These are phyloP conservation scores for Chlamydomonas sphaeroides DNA, from an alignment of 139 green algal genomes.

Conservation along the genomic window DNA sequence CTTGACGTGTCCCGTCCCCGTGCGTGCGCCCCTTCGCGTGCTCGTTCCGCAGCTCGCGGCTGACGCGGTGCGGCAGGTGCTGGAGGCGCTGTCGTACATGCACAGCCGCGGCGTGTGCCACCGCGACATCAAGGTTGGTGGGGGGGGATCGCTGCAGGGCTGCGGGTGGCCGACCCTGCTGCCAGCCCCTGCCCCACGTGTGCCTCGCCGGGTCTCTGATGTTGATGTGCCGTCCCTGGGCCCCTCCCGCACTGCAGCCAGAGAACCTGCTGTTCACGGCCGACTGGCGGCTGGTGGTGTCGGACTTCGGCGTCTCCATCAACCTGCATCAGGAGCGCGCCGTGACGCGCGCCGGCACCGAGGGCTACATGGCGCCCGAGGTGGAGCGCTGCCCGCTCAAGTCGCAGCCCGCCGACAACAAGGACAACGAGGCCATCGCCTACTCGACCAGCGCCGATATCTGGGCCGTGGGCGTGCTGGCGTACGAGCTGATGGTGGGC, in stretches of 20 bases:
- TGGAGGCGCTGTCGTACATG: conserved; percentile 40
- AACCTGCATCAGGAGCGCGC: conserved; percentile 11
- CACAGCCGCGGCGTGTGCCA: conserved; percentile 27
- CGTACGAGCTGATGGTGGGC: conserved; percentile 23
- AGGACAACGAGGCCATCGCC: conserved; percentile 10
- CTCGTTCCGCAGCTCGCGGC: no score
- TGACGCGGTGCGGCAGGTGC: conserved; percentile 49
- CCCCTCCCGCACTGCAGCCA: neutral
- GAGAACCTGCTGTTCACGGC: conserved; percentile 1
- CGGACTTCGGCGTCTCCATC: conserved; percentile 6
- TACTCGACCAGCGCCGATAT: conserved; percentile 1
- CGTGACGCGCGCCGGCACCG: conserved; percentile 1
- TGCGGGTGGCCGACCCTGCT: no score
- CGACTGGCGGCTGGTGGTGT: neutral
- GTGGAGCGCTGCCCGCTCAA: conserved; percentile 49
- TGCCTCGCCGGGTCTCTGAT: no score
- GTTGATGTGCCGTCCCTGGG: no score
- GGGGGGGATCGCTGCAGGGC: neutral
- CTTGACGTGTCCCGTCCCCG: no score
- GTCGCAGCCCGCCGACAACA: conserved; percentile 37
- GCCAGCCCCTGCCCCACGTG: no score
- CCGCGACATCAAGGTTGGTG: conserved; percentile 26
- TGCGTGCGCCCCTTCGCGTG: no score
- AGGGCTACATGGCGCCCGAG: conserved; percentile 38
- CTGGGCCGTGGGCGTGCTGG: conserved; percentile 7